Evolutionary conservation across 345 rosid genomes (phyloP).

Genomic region (Brassica napus): DNA sequence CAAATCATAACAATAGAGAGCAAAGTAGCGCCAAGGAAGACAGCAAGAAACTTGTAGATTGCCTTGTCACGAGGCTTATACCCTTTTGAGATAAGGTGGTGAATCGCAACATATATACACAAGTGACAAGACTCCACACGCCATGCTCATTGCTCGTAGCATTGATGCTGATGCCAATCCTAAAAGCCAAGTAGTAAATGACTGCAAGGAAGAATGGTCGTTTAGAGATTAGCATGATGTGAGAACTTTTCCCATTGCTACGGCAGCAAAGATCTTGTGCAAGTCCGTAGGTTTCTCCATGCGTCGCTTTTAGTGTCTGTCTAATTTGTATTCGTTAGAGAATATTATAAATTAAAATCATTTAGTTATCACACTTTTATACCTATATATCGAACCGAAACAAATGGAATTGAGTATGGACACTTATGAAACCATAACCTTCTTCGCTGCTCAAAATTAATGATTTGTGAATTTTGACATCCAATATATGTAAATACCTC

Average conservation of each 20-base stretch:
- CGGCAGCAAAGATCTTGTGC: slow-evolving; percentile 83
- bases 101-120: slow-evolving; percentile 63
- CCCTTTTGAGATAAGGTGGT: slow-evolving; percentile 81
- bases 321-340: not conserved
- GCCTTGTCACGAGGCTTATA: slow-evolving; percentile 70
- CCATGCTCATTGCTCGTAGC: slow-evolving; percentile 76
- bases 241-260: slow-evolving; percentile 82
- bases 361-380: not conserved
- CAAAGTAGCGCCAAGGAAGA: slow-evolving; percentile 61
- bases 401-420: no score
- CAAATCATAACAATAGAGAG: slow-evolving; percentile 79
- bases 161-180: slow-evolving; percentile 54
- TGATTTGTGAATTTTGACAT: no score
- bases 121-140: slow-evolving; percentile 79
- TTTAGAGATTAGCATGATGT: slow-evolving; percentile 64
- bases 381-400: not conserved
- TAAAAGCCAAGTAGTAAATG: slow-evolving; percentile 74
- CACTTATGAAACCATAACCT: no score
- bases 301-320: slow-evolving; percentile 58
- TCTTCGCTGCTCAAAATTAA: no score
- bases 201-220: slow-evolving; percentile 65
- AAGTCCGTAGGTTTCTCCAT: slow-evolving; percentile 89
- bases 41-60: slow-evolving; percentile 66
- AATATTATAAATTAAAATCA: not conserved
- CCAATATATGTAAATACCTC: no score